Evolutionary conservation across 2,329 filamentous ascomycete species (phyloP).

Genomic region (Penicillium verrucosum): DNA sequence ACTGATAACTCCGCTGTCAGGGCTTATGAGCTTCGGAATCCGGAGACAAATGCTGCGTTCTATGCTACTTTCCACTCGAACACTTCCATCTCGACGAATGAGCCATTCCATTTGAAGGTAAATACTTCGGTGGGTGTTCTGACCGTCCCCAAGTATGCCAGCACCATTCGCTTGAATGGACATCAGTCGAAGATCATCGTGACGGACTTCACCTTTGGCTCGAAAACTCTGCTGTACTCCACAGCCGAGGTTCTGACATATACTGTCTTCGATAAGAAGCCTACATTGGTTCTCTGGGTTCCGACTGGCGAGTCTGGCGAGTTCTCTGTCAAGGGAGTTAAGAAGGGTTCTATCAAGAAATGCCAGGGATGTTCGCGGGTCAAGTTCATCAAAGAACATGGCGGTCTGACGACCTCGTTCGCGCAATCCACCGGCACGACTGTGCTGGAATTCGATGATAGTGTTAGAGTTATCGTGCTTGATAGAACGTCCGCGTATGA

Average conservation of each 20-base stretch:
- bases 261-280: conserved; percentile 47
- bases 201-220: conserved; percentile 57
- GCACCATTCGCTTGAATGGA: conserved; percentile 54
- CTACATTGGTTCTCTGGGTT: conserved; percentile 52
- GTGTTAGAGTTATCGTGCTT: conserved; percentile 52
- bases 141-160: conserved; percentile 52
- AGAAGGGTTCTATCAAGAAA: conserved; percentile 37
- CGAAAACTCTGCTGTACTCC: conserved; percentile 52
- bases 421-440: conserved; percentile 50
- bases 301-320: conserved; percentile 55
- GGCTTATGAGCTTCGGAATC: conserved; percentile 58
- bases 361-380: conserved; percentile 44
- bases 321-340: conserved; percentile 47
- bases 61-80: conserved; percentile 57
- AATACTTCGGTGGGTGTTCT: conserved; percentile 56
- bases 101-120: conserved; percentile 55
- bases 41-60: conserved; percentile 56
- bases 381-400: conserved; percentile 42
- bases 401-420: conserved; percentile 47
- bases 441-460: conserved; percentile 44
- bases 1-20: conserved; percentile 53
- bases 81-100: conserved; percentile 51
- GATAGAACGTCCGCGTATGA: conserved; percentile 55
- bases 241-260: conserved; percentile 56
- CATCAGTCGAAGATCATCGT: conserved; percentile 62